These are phyloP conservation scores for Stephanodiscus triporus DNA, from an alignment of 108 stramenopile species.

Conservation along the genomic window DNA sequence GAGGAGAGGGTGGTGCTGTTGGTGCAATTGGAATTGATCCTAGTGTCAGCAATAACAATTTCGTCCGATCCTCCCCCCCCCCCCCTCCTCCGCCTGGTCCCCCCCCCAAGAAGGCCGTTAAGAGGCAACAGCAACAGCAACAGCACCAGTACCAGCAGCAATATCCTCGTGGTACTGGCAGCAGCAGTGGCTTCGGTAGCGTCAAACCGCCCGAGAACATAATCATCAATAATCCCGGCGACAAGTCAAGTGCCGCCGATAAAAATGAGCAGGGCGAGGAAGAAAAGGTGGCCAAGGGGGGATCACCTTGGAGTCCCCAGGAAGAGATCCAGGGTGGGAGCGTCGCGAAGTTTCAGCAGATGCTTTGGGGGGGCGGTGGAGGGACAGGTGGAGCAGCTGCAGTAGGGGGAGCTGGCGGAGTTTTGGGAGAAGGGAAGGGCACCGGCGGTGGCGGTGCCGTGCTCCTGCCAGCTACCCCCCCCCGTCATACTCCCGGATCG, in stretches of 20 bases:
- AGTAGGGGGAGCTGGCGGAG: not conserved
- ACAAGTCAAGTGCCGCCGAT: not conserved
- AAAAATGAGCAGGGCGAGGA: not conserved
- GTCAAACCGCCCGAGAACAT: not conserved
- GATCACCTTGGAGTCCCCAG: conserved; percentile 39
- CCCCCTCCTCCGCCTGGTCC: conserved; percentile 41
- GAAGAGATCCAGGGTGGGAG: conserved; percentile 46
- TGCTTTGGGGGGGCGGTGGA: conserved; percentile 37
- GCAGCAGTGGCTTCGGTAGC: not conserved
- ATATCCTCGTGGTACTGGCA: not conserved
- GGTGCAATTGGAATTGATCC: not conserved
- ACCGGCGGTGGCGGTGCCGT: too few relatives aligned
- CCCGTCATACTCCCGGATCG: not conserved
- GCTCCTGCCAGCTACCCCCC: not conserved
- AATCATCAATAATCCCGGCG: not conserved
- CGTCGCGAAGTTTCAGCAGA: conserved; percentile 35
- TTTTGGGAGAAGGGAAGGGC: not conserved
- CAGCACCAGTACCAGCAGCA: not conserved
- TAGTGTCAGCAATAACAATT: not conserved
- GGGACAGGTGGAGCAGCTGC: not conserved
- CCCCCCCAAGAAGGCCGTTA: conserved; percentile 34
- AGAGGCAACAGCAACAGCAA: not conserved
- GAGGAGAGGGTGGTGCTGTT: not conserved
- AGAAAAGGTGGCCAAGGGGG: conserved; percentile 5
- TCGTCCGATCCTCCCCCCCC: not conserved